phyloP scores from a whole-genome alignment of 371 early-diverging fungal species.

The Mortierella sp. region DNA sequence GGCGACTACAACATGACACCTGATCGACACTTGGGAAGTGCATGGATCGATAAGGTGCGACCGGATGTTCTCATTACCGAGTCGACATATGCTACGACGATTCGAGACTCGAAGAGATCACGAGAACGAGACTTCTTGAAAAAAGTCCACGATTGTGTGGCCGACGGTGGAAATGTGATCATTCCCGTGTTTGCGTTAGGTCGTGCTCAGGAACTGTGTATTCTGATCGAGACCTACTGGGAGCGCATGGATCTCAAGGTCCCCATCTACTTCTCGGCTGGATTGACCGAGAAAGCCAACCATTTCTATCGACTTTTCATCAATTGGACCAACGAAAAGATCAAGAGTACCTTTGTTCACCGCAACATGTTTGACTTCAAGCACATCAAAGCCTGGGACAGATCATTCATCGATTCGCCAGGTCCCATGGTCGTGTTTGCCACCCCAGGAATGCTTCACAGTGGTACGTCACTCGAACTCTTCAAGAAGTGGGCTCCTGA shows the following conservation, averaged over 20 bases:
- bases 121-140: constrained; percentile 94
- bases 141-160: constrained; percentile 89
- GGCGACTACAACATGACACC: constrained; percentile 99
- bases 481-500: constrained; percentile 93
- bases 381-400: constrained; percentile 88
- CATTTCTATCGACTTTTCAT: constrained; percentile 94
- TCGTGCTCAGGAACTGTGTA: constrained; percentile 96
- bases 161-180: constrained; percentile 91
- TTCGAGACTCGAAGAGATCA: constrained; percentile 92
- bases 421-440: constrained; percentile 97
- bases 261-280: constrained; percentile 94
- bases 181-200: constrained; percentile 98
- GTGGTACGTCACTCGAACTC: constrained; percentile 84
- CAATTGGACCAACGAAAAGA: constrained; percentile 96
- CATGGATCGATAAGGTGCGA: constrained; percentile 91
- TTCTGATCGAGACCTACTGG: constrained; percentile 95
- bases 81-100: constrained; percentile 95
- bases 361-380: constrained; percentile 96
- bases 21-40: constrained; percentile 94
- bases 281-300: constrained; percentile 94
- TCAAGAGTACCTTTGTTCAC: constrained; percentile 85
- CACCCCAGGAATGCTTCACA: constrained; percentile 94
- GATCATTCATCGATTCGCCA: constrained; percentile 69
- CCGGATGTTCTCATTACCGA: constrained; percentile 96
- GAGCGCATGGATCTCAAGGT: constrained; percentile 89